Base-by-base conservation (phyloP, 345 rosid genomes). In the Odontarrhena argentea region DNA sequence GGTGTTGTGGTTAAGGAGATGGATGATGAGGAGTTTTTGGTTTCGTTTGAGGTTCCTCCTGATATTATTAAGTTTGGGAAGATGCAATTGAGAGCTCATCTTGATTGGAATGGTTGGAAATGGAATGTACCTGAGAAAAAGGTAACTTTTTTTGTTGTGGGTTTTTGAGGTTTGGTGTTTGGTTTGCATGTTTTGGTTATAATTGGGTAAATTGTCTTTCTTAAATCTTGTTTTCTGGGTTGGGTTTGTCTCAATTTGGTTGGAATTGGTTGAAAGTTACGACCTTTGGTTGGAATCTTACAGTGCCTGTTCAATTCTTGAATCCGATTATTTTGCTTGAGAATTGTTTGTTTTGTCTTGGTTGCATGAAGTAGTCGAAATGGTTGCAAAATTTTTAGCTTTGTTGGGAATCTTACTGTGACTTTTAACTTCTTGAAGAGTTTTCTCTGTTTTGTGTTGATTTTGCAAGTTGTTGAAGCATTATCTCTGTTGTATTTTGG, bases 21-120 rank as follows among this genome's bases (percentile, higher is more conserved):
- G 9, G 78, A 73, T 1, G 28, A 60, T 14, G 78, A 67, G 0
- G 80, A 66, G 18, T 80, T 61, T 28, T 53, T 68, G 69, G 83
- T 83, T 76, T 77, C 59, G 50, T 87, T 82, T 34, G 84, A 82
- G 52, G 74, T 57, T 24, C 86, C 86, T 2, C 83, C 90, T 13
- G 86, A 84, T 50, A 65, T 79, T 34, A 47, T 79, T 35, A 74
- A 79, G 37, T 79, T 83, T 56, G 78, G 76, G 38, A 69, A 61
- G 34, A 71, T 65, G 15, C 80, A 78, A 64, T 68, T 86, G 57
- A 76, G 96, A 77, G 9, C 65, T 59, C 92, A 86, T 46, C 73
- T 65, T 63, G 53, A 72, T 2, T 86, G 96, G 96, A 36, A 65
- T 45, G 66, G 79, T 42, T 79, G 74, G 15, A 69, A 58, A n/a